A percentile compares a stretch with the other conserved stretches of the same genome.
phyloP scores from a whole-genome alignment of 176 grass and related monocot species.

The Zea mays region Zm-B73-REFERENCE-NAM-5.0 NC_050100.1:4876001-4876500 shows the following conservation, averaged over 20 bases:
- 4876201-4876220: not conserved
- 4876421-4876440: conserved; percentile 81
- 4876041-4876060: not conserved
- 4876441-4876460: conserved; percentile 58
- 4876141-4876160: not conserved
- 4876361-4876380: not conserved
- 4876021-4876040: not conserved
- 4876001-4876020: not conserved
- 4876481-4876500: conserved; percentile 82
- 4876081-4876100: not conserved
- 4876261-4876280: not conserved
- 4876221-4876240: not conserved
- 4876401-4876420: conserved; percentile 59
- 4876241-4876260: not conserved
- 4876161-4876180: not conserved
- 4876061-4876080: not conserved
- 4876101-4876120: not conserved
- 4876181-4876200: not conserved
- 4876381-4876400: not conserved
- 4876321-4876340: not conserved
- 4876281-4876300: not conserved
- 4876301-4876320: not conserved
- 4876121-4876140: not conserved
- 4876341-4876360: not conserved
- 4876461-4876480: conserved; percentile 57